Conservation (phyloP, 306 rosid species). For the Styphnolobium japonicum region DNA sequence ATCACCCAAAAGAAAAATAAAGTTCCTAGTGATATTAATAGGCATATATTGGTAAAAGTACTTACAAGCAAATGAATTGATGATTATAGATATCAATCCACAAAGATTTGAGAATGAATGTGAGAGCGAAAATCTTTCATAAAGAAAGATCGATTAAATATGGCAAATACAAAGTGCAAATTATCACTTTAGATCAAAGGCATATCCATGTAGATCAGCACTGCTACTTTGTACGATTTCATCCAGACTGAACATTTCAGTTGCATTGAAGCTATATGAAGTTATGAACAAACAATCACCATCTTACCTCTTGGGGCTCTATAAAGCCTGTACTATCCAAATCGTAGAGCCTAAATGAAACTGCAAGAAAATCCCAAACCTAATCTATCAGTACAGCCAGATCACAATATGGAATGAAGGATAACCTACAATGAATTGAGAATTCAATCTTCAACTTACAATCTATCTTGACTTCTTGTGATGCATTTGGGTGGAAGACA, state of each 20-base stretch:
- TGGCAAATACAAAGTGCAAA: neutral
- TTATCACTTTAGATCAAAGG: neutral
- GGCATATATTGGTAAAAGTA: neutral
- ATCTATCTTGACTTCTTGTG: conserved; percentile 71
- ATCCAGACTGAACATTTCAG: neutral
- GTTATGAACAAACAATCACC: neutral
- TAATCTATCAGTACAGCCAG: neutral
- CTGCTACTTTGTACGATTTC: neutral
- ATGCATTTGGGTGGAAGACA: conserved; percentile 81
- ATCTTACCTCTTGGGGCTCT: conserved; percentile 79
- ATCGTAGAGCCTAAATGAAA: conserved; percentile 86
- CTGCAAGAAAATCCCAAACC: conserved; percentile 35
- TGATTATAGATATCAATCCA: neutral
- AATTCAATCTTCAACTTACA: conserved; percentile 51
- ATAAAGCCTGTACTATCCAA: conserved; percentile 72
- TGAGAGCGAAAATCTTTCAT: neutral
- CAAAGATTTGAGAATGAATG: neutral
- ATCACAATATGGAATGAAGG: neutral
- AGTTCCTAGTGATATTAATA: neutral
- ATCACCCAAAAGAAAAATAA: neutral
- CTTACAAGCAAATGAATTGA: neutral
- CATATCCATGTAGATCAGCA: neutral
- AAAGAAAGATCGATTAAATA: neutral
- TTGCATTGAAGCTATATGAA: neutral
- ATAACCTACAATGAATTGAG: neutral